phyloP scores from a whole-genome alignment of 352 stramenopile species.

The Phytopythium helicoides region DNA sequence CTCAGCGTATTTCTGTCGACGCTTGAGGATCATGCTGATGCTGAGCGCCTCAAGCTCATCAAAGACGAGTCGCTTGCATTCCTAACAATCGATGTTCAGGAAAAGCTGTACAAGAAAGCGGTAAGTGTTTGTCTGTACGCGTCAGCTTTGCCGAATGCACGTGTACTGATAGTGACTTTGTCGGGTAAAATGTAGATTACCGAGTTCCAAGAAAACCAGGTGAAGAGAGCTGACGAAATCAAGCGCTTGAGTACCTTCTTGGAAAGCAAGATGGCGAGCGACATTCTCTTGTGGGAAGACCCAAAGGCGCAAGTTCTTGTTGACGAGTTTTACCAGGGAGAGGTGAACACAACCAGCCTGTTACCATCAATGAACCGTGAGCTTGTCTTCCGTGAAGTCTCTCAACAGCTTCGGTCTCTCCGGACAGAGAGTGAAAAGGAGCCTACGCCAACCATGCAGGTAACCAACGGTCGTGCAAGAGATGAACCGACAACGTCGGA shows the following conservation, averaged over 20 bases:
- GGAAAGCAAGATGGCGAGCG: conserved; percentile 20
- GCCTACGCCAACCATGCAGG: neutral
- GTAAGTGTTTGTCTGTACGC: conserved; percentile 5
- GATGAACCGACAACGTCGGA: neutral
- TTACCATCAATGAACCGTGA: conserved; percentile 20
- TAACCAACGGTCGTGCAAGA: neutral
- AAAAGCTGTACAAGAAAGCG: conserved; percentile 54
- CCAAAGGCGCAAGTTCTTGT: conserved; percentile 21
- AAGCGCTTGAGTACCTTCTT: conserved; percentile 22
- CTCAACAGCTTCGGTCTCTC: neutral
- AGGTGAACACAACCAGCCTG: conserved; percentile 9
- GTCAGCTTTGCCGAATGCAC: neutral
- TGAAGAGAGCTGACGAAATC: conserved; percentile 27
- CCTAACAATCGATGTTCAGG: conserved; percentile 39
- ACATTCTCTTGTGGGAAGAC: conserved; percentile 17
- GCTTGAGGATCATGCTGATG: conserved; percentile 35
- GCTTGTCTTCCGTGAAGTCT: conserved; percentile 17
- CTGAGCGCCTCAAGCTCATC: conserved; percentile 27
- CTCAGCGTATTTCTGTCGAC: conserved; percentile 55
- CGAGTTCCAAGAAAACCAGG: conserved; percentile 32
- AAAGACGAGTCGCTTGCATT: conserved; percentile 35
- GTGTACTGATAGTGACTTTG: neutral
- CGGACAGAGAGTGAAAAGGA: too few relatives aligned
- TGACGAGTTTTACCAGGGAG: conserved; percentile 24
- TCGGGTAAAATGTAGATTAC: conserved; percentile 11